Percentiles rank a stretch among this genome's conserved stretches.
phyloP scores from a whole-genome alignment of 225 moss, liverwort and hornwort genomes.

The Antitrichia curtipendula region DNA sequence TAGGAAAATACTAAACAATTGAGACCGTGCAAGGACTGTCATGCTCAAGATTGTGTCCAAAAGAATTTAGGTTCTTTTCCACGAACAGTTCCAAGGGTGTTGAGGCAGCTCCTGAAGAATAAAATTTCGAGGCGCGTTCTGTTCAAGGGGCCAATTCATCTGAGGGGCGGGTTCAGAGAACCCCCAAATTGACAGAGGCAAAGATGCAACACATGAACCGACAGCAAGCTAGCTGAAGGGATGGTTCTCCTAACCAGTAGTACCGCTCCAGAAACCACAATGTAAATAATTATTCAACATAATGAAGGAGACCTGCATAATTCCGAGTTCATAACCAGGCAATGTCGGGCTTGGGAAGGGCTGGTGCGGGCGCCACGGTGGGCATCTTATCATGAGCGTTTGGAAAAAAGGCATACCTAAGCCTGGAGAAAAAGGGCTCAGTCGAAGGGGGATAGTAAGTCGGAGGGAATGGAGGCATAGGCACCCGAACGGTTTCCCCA shows the following conservation, averaged over 20 bases:
- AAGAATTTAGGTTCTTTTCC: background rate
- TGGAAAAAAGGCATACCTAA: constrained; percentile 82
- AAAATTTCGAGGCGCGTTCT: background rate
- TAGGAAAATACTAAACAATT: background rate
- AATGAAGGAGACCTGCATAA: background rate
- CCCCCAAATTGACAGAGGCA: background rate
- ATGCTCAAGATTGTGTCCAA: background rate
- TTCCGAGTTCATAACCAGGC: constrained; percentile 15
- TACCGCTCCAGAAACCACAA: background rate
- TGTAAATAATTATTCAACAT: background rate
- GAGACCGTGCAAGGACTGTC: background rate
- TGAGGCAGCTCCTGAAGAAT: background rate
- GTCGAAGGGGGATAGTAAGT: constrained; percentile 26
- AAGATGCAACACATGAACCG: background rate
- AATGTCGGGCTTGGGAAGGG: constrained; percentile 3
- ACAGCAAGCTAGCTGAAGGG: background rate
- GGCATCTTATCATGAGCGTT: constrained; percentile 2
- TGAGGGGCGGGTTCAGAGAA: background rate
- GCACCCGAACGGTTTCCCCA: constrained; percentile 35
- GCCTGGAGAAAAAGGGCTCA: constrained; percentile 51
- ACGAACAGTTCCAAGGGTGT: background rate
- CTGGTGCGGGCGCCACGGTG: background rate
- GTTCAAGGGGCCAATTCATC: background rate
- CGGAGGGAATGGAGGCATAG: constrained; percentile 34
- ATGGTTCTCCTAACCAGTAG: background rate